Evolutionary conservation across 179 eudicot genomes (phyloP).

Genomic region (Corrigiola litoralis): DNA sequence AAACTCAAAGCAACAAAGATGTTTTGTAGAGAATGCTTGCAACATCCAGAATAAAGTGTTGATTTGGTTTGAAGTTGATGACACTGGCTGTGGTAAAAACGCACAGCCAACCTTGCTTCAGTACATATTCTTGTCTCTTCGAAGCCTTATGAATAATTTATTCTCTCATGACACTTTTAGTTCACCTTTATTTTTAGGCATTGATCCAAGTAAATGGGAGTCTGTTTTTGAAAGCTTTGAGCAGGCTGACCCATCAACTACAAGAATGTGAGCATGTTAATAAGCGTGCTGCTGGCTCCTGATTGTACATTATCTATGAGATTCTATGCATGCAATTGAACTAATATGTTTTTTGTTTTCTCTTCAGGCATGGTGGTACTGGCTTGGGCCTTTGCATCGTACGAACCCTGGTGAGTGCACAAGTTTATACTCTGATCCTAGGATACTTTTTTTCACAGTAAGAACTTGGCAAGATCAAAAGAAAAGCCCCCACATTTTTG

Average conservation of each 20-base stretch:
- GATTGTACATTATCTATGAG: neutral
- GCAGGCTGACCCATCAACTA: slow-evolving; percentile 97
- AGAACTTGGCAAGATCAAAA: neutral
- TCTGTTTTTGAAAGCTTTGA: slow-evolving; percentile 98
- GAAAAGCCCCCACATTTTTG: too few species aligned
- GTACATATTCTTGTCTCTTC: neutral
- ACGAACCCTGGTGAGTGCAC: slow-evolving; percentile 74
- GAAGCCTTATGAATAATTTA: neutral
- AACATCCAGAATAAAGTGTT: slow-evolving; percentile 51
- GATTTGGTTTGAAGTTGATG: slow-evolving; percentile 97
- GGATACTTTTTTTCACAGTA: neutral
- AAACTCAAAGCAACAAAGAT: slow-evolving; percentile 33
- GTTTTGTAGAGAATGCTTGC: slow-evolving; percentile 31
- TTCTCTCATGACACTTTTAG: slow-evolving; percentile 9
- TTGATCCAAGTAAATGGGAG: slow-evolving; percentile 94
- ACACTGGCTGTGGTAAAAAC: slow-evolving; percentile 83
- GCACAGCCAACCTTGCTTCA: neutral
- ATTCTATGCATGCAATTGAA: neutral
- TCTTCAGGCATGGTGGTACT: slow-evolving; percentile 95
- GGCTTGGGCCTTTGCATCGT: slow-evolving; percentile 99
- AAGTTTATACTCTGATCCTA: too few species aligned
- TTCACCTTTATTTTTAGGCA: too few species aligned
- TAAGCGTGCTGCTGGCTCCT: neutral
- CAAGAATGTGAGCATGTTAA: slow-evolving; percentile 58
- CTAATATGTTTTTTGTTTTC: neutral